A percentile compares a stretch with the other conserved stretches of the same genome.
These are phyloP conservation scores for Calocybe gambosa DNA, from an alignment of 1,284 basidiomycete genomes.

Conservation along the genomic window DNA sequence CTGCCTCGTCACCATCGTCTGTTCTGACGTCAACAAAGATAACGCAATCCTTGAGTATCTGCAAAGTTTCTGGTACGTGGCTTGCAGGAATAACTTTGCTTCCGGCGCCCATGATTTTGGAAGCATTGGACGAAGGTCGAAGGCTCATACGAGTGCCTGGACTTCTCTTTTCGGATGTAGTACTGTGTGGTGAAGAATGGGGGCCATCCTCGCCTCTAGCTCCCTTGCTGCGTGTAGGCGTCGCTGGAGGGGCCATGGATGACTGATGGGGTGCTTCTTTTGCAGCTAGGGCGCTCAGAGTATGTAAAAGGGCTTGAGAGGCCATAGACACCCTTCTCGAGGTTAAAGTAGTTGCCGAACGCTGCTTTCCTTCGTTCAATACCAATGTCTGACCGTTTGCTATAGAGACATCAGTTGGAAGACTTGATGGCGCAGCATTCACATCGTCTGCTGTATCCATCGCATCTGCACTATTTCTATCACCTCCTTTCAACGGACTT, in stretches of 20 bases:
- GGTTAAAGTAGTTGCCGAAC: conserved; percentile 24
- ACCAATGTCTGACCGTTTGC: neutral
- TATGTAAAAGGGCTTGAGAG: conserved; percentile 50
- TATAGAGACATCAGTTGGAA: neutral
- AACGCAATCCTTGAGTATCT: conserved; percentile 68
- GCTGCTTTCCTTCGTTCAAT: conserved; percentile 25
- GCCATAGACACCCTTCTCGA: conserved; percentile 53
- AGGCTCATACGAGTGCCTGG: conserved; percentile 15
- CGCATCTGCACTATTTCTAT: conserved; percentile 17
- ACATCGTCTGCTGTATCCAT: conserved; percentile 20
- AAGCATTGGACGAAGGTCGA: conserved; percentile 3
- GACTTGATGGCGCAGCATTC: conserved; percentile 9
- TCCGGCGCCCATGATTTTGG: conserved; percentile 13
- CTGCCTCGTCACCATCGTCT: conserved; percentile 81
- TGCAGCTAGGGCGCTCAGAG: conserved; percentile 40
- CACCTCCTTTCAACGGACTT: conserved; percentile 52
- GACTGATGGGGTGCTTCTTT: conserved; percentile 23
- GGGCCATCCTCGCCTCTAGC: conserved; percentile 38
- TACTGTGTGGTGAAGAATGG: conserved; percentile 18
- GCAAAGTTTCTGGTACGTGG: conserved; percentile 26
- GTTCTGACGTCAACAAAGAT: conserved; percentile 89
- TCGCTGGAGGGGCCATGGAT: conserved; percentile 36
- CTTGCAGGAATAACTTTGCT: conserved; percentile 20
- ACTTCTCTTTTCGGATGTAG: conserved; percentile 17
- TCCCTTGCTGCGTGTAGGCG: conserved; percentile 31